phyloP scores from a whole-genome alignment of 257 asterid genomes.

The Jacaranda copaia region DNA sequence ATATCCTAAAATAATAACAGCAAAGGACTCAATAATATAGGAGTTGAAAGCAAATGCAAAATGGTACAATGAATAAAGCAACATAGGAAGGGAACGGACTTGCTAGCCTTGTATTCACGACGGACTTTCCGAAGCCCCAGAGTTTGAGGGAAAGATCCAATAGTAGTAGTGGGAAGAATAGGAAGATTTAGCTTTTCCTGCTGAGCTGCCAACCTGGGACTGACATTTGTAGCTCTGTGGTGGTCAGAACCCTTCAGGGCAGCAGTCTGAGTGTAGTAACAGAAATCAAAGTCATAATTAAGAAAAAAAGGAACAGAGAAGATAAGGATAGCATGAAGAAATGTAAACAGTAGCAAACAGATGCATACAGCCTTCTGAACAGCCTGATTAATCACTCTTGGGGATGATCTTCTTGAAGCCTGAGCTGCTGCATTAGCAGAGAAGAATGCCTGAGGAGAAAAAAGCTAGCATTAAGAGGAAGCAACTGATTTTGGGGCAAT shows the following conservation, averaged over 20 bases:
- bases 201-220: constrained; percentile 76
- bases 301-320: not conserved
- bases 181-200: constrained; percentile 86
- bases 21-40: not conserved
- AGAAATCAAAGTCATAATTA: not conserved
- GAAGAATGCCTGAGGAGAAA: constrained; percentile 61
- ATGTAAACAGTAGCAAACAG: not conserved
- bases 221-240: constrained; percentile 74
- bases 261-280: constrained; percentile 57
- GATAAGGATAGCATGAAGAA: not conserved
- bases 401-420: constrained; percentile 79
- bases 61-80: not conserved
- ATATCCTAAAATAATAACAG: constrained; percentile 53
- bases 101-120: constrained; percentile 92
- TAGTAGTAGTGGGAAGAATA: constrained; percentile 87
- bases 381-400: constrained; percentile 73
- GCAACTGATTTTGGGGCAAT: not conserved
- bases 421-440: constrained; percentile 75
- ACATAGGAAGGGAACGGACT: constrained; percentile 43
- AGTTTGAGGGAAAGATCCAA: constrained; percentile 97
- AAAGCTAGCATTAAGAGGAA: constrained; percentile 6
- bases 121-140: constrained; percentile 82
- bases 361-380: constrained; percentile 85
- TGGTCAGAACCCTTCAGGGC: constrained; percentile 76
- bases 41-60: not conserved